Conservation (phyloP, 2,329 filamentous ascomycete species). For the Plectosphaerella cucumerina region DNA sequence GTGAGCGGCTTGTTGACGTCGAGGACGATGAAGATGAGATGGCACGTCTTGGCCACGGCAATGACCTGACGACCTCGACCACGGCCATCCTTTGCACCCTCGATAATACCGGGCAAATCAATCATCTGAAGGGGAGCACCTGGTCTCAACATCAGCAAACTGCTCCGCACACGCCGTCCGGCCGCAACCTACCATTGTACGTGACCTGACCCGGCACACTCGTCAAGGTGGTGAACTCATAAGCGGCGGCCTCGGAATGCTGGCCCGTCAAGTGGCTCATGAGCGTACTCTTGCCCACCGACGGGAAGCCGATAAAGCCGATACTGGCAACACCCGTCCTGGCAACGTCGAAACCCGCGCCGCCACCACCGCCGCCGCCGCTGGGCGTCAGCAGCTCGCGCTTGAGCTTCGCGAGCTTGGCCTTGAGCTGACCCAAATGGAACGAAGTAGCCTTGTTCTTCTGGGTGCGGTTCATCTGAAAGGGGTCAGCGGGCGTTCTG, state of each 20-base stretch:
- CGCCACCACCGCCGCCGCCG: conserved; percentile 78
- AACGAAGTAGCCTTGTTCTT: conserved; percentile 96
- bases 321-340: conserved; percentile 96
- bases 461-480: conserved; percentile 88
- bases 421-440: conserved; percentile 94
- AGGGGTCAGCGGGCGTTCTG: conserved; percentile 13
- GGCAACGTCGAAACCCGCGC: conserved; percentile 92
- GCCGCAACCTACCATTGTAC: conserved; percentile 68
- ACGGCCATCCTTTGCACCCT: conserved; percentile 96
- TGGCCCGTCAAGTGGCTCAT: conserved; percentile 94
- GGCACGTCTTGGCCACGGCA: conserved; percentile 96
- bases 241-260: conserved; percentile 94
- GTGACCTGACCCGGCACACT: conserved; percentile 93
- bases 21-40: conserved; percentile 96
- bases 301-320: conserved; percentile 97
- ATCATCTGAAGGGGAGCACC: conserved; percentile 96
- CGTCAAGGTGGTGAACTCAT: conserved; percentile 97
- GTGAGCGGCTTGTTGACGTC: conserved; percentile 98
- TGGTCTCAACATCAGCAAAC: conserved; percentile 15
- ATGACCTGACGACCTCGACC: conserved; percentile 98
- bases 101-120: conserved; percentile 96
- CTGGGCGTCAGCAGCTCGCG: conserved; percentile 87
- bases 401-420: conserved; percentile 97
- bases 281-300: conserved; percentile 95
- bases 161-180: neutral